A percentile compares a stretch with the other conserved stretches of the same genome.
Conservation (phyloP, 441 rosid genomes). For the Gossypium armourianum region DNA sequence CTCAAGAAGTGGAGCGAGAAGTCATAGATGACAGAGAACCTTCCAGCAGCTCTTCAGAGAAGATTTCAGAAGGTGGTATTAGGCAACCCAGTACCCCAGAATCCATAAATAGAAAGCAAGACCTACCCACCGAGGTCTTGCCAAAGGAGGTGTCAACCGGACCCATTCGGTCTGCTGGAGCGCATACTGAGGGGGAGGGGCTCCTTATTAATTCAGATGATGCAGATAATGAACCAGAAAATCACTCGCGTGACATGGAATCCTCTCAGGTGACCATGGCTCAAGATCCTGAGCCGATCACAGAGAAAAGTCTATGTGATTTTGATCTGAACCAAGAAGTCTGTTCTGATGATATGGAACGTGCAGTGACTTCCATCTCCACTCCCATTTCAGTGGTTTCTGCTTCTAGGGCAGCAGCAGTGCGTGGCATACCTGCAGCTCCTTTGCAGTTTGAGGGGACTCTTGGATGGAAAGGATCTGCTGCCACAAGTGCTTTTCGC, state of each 20-base stretch:
- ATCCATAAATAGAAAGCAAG: conserved; percentile 31
- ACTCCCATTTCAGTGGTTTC: conserved; percentile 44
- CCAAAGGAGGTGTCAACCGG: conserved; percentile 33
- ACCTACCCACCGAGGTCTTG: conserved; percentile 20
- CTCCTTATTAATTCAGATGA: conserved; percentile 27
- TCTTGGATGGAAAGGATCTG: conserved; percentile 70
- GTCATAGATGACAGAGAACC: conserved; percentile 52
- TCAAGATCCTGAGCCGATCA: conserved; percentile 41
- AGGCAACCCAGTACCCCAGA: conserved; percentile 39
- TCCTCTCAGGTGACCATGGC: conserved; percentile 49
- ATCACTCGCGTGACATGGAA: conserved; percentile 37
- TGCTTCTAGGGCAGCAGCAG: conserved; percentile 48
- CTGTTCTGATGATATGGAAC: conserved; percentile 63
- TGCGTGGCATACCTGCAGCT: conserved; percentile 48
- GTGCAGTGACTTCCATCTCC: conserved; percentile 31
- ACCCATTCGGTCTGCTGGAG: conserved; percentile 36
- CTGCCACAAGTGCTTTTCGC: conserved; percentile 67
- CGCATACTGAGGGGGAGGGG: conserved; percentile 26
- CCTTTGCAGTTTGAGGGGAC: conserved; percentile 61
- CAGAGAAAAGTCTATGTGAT: conserved; percentile 46
- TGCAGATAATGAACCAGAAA: conserved; percentile 30
- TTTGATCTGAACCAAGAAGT: conserved; percentile 85
- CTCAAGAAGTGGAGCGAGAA: conserved; percentile 86
- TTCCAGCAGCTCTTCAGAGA: conserved; percentile 54
- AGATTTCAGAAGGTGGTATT: conserved; percentile 34